Conservation (phyloP, 140 eudicot species). For the Cichorium intybus region DNA sequence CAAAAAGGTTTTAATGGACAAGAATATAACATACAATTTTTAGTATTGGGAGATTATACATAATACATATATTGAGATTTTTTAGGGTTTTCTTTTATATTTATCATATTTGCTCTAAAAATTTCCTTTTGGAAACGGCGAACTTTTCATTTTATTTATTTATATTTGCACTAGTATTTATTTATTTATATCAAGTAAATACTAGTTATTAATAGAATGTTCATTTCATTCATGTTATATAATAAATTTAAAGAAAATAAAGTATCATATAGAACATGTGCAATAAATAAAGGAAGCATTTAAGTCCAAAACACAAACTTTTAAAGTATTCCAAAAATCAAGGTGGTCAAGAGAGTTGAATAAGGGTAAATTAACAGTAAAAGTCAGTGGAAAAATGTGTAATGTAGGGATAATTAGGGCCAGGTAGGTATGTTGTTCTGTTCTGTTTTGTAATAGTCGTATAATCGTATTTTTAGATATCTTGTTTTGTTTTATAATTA, state of each 20-base stretch:
- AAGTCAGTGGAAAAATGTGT: slow-evolving; percentile 31
- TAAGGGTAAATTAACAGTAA: slow-evolving; percentile 41
- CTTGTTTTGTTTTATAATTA: background rate
- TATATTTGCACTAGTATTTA: background rate
- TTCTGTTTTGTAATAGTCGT: background rate
- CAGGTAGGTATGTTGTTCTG: slow-evolving; percentile 27
- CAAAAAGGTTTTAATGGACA: no score
- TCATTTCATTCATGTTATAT: background rate
- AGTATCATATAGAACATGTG: background rate
- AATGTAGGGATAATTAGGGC: slow-evolving; percentile 36
- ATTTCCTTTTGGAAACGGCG: no score
- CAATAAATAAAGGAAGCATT: slow-evolving; percentile 35
- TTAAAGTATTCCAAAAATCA: slow-evolving; percentile 41
- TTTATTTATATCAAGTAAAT: background rate
- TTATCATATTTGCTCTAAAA: no score
- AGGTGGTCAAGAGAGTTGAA: slow-evolving; percentile 41
- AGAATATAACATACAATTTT: no score
- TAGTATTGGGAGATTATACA: no score
- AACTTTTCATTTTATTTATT: no score
- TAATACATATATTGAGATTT: no score
- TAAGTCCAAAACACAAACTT: slow-evolving; percentile 43
- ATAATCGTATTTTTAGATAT: background rate
- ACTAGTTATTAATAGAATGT: background rate
- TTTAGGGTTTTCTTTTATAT: no score
- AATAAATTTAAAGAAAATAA: background rate